Evolutionary conservation across 2,329 filamentous ascomycete genomes (phyloP).

Genomic region (Microdochium nivale): DNA sequence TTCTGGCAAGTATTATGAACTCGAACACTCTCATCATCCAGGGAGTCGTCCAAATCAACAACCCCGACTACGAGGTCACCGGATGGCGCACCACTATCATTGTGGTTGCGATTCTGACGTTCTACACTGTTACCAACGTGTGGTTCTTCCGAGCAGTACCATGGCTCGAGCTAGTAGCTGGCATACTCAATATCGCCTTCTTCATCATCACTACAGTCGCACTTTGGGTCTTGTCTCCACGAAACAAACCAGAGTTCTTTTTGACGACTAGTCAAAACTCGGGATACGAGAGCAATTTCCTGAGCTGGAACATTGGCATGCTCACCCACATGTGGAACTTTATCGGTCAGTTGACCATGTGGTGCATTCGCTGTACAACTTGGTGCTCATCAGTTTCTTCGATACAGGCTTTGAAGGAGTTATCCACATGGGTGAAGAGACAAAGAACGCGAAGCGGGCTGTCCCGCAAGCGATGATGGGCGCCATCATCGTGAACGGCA

Average conservation of each 20-base stretch:
- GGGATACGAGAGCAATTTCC: constrained; percentile 4
- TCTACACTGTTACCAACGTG: constrained; percentile 2
- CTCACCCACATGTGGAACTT: constrained; percentile 5
- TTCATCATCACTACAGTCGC: constrained; percentile 4
- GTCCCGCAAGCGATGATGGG: constrained; percentile 4
- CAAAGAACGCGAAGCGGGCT: constrained; percentile 4
- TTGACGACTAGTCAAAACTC: constrained; percentile 2
- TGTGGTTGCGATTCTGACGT: background rate
- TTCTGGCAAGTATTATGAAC: constrained; percentile 3
- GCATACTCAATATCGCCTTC: constrained; percentile 3
- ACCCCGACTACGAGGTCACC: constrained; percentile 4
- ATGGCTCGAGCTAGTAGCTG: constrained; percentile 3
- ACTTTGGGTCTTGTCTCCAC: constrained; percentile 3
- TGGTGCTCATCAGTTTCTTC: background rate
- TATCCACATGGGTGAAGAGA: constrained; percentile 7
- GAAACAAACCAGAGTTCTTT: constrained; percentile 2
- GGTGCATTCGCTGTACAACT: background rate
- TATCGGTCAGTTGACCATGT: background rate
- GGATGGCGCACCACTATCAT: constrained; percentile 5
- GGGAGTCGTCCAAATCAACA: constrained; percentile 3
- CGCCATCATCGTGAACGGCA: constrained; percentile 2
- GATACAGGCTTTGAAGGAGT: constrained; percentile 2
- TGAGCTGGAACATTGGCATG: constrained; percentile 2
- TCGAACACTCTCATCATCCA: constrained; percentile 1
- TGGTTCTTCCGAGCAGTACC: constrained; percentile 2